These are phyloP conservation scores for Fagus crenata DNA, from an alignment of 306 rosid species.

Conservation along the genomic window DNA sequence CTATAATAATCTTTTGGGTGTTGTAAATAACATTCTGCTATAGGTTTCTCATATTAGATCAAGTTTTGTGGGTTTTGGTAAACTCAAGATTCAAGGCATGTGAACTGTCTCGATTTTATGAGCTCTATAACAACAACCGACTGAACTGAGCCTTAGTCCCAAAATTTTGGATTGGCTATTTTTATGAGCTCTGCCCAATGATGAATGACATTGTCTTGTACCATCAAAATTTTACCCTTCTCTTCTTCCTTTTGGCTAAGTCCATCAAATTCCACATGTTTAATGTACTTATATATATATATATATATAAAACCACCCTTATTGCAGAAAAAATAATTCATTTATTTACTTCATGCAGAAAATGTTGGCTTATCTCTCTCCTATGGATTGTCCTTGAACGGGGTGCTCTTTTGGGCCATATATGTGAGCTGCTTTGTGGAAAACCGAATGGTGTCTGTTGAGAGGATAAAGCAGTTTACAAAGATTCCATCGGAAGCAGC, in stretches of 20 bases:
- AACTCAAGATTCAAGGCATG: background rate
- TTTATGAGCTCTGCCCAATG: background rate
- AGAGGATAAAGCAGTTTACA: constrained; percentile 80
- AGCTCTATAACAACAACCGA: background rate
- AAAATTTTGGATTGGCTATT: no score
- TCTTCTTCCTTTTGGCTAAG: background rate
- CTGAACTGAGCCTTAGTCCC: no score
- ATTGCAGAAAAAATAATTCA: background rate
- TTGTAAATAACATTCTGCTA: background rate
- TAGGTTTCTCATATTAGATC: background rate
- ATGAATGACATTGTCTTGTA: background rate
- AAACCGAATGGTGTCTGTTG: constrained; percentile 93
- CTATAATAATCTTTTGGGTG: background rate
- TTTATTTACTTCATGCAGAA: constrained; percentile 46
- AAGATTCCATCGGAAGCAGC: constrained; percentile 74
- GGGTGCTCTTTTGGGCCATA: constrained; percentile 70
- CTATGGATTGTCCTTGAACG: constrained; percentile 79
- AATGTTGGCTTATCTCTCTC: constrained; percentile 87
- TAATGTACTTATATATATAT: background rate
- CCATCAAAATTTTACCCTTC: background rate
- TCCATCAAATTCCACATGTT: background rate
- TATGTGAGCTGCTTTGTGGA: constrained; percentile 90
- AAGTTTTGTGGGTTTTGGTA: background rate
- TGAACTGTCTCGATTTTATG: background rate
- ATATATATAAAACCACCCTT: background rate